phyloP scores from a whole-genome alignment of 2,329 filamentous ascomycete genomes.

The Magnaporthales sp. region DNA sequence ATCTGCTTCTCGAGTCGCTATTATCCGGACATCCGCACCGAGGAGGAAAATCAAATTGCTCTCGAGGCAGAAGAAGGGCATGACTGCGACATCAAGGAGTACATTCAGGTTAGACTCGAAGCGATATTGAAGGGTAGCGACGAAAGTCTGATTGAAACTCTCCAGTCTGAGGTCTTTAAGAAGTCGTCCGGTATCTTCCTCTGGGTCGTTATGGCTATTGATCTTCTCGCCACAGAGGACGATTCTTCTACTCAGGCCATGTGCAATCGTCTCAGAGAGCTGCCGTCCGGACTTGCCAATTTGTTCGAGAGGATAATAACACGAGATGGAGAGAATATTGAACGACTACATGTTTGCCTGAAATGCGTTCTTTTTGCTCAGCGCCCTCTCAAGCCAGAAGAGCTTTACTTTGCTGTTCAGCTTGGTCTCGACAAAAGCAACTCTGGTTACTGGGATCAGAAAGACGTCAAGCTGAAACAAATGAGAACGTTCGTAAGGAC shows the following conservation, averaged over 20 bases:
- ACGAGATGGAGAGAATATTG: constrained; percentile 31
- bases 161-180: constrained; percentile 19
- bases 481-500: constrained; percentile 26
- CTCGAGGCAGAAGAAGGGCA: constrained; percentile 28
- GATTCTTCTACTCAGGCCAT: constrained; percentile 18
- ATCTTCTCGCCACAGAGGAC: constrained; percentile 26
- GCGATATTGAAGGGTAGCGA: constrained; percentile 17
- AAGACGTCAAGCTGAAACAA: constrained; percentile 8
- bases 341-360: constrained; percentile 34
- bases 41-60: constrained; percentile 17
- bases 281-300: constrained; percentile 30
- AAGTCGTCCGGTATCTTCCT: constrained; percentile 35
- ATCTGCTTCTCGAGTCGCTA: constrained; percentile 38
- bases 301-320: constrained; percentile 43
- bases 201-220: constrained; percentile 30
- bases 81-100: constrained; percentile 23
- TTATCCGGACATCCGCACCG: constrained; percentile 32
- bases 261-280: constrained; percentile 18
- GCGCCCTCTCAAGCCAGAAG: constrained; percentile 28
- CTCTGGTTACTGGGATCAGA: constrained; percentile 10
- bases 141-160: constrained; percentile 6
- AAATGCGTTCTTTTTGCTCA: constrained; percentile 44
- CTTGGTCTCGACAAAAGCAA: constrained; percentile 13
- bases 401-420: constrained; percentile 34
- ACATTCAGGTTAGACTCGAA: too few relatives aligned